Evolutionary conservation across 495 filamentous ascomycete species (phyloP).

Genomic region (Xylaria scruposa): DNA sequence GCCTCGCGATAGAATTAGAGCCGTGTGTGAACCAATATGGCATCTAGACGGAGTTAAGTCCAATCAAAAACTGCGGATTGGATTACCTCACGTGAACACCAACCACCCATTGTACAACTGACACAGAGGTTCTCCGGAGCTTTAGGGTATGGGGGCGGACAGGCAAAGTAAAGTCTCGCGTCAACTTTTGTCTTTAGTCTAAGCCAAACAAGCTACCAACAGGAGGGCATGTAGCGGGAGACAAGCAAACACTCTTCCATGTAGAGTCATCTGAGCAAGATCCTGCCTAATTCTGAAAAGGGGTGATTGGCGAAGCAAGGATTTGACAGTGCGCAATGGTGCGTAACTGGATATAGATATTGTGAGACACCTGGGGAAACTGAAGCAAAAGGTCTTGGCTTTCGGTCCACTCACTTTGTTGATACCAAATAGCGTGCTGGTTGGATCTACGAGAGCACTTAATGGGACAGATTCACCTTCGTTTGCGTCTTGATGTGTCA

Average conservation of each 20-base stretch:
- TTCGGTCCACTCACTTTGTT: slow-evolving; percentile 18
- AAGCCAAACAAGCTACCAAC: background rate
- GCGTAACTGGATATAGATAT: slow-evolving; percentile 20
- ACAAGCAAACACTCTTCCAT: background rate
- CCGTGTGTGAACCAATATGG: background rate
- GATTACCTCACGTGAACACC: background rate
- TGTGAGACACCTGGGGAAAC: background rate
- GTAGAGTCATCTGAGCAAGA: background rate
- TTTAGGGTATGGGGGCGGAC: background rate
- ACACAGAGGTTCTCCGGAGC: background rate
- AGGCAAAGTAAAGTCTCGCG: slow-evolving; percentile 8
- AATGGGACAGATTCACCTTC: slow-evolving; percentile 15
- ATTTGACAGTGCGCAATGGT: background rate
- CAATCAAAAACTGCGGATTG: slow-evolving; percentile 8
- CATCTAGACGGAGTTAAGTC: background rate
- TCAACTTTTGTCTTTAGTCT: background rate
- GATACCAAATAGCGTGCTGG: slow-evolving; percentile 7
- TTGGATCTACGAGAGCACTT: slow-evolving; percentile 23
- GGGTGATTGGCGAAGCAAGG: background rate
- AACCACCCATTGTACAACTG: slow-evolving; percentile 12
- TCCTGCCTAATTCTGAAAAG: background rate
- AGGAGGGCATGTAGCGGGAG: background rate
- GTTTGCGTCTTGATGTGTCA: background rate
- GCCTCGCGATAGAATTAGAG: slow-evolving; percentile 13
- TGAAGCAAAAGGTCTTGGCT: slow-evolving; percentile 16